Percentiles rank a stretch among this genome's conserved stretches.
These are phyloP conservation scores for Protomyces pachydermus DNA, from an alignment of 1,139 yeast species.

Conservation along the genomic window DNA sequence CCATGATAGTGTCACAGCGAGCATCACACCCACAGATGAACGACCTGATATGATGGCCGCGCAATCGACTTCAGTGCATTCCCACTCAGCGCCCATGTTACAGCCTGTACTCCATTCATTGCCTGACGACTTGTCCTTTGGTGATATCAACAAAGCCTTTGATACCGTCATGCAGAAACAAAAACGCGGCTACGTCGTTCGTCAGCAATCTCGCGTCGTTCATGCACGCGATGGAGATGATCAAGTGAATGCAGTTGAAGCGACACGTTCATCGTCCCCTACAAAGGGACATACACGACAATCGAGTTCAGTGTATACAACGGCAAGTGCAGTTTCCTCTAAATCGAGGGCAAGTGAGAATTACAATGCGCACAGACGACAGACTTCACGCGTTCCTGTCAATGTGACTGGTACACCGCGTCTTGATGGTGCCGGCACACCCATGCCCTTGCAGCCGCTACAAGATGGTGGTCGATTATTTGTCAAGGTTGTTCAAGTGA, in stretches of 20 bases:
- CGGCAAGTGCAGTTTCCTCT: not conserved
- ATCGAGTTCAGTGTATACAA: conserved; percentile 21
- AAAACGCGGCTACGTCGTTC: conserved; percentile 26
- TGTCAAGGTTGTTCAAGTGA: conserved; percentile 16
- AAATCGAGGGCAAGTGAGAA: conserved; percentile 4
- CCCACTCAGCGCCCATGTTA: not conserved
- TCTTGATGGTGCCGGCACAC: not conserved
- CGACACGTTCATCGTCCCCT: not conserved
- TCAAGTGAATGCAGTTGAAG: not conserved
- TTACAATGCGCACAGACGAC: conserved; percentile 6
- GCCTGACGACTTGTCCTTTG: conserved; percentile 15
- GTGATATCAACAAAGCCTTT: conserved; percentile 22
- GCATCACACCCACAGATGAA: not conserved
- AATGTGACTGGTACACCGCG: conserved; percentile 17
- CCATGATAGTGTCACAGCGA: conserved; percentile 1
- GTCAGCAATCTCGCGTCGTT: conserved; percentile 28
- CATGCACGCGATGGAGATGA: conserved; percentile 19
- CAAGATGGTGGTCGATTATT: conserved; percentile 19
- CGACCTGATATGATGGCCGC: not conserved
- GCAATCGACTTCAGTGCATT: not conserved
- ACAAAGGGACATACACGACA: conserved; percentile 20
- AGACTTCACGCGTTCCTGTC: conserved; percentile 9
- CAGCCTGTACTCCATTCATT: conserved; percentile 18
- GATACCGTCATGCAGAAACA: conserved; percentile 25
- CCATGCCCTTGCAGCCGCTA: not conserved